Base-by-base conservation (phyloP, 1,139 yeast species). In the Pneumocystis murina region DNA sequence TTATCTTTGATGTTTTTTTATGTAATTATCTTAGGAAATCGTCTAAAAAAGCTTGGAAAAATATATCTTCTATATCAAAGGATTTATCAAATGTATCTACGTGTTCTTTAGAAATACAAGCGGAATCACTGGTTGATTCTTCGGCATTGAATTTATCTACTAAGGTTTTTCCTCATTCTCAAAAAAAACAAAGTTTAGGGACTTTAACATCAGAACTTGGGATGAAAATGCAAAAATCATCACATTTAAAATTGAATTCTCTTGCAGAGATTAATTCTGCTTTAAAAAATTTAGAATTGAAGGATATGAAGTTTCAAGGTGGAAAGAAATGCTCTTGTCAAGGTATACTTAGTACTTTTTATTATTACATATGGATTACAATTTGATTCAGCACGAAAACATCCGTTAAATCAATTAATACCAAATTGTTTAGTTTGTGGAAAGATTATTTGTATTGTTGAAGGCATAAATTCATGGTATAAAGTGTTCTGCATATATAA, bases 361-460 rank as follows among this genome's bases (percentile, higher is more conserved):
- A 38, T 35, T 17, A 24, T 38, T 14, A 30, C 28, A 39, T 4
- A 8, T 12, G 28, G 3, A 30, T 17, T n/a, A 54, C 16, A 20
- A 71, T 85, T 84, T 82, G 92, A 87, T 0, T 14, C 48, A 64
- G 68, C 69, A 14, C 83, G 87, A 1, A 78, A 87, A 65, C 98
- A 94, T 71, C 95, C 97, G 1, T 76, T 94, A 59, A 87, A 89
- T 69, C 94, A 87, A 65, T 80, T 87, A 65, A 92, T 95, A 0
- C 98, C 98, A 0, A 94, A 94, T 72, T 94, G 99, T 71, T 75
- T 92, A 59, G 84, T 86, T 65, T 94, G 99, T 74, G 99, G 99
- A 12, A 89, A 90, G 72, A 88, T 94, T 55, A 87, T 92, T 1
- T 94, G 99, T 75, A 80, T 80, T 2, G 84, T 84, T 69, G 97